Conservation (phyloP, 352 stramenopile genomes). For the Plasmopara halstedii region DNA sequence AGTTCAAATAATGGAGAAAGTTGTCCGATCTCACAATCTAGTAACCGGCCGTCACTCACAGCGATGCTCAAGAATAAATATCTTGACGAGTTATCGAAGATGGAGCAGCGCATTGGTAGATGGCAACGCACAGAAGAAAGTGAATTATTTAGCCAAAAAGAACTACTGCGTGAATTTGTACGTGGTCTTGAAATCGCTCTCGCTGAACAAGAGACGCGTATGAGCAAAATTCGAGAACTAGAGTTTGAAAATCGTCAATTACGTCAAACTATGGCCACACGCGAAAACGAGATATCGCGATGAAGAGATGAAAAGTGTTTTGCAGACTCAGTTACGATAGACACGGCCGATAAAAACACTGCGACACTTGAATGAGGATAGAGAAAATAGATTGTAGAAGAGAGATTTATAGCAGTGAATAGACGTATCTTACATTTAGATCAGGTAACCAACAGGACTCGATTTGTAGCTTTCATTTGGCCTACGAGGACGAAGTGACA, state of each 20-base stretch:
- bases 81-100: constrained; percentile 32
- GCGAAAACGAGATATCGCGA: constrained; percentile 13
- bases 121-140: constrained; percentile 28
- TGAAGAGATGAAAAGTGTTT: background rate
- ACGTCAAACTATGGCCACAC: constrained; percentile 31
- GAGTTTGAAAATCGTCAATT: constrained; percentile 58
- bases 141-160: constrained; percentile 32
- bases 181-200: constrained; percentile 63
- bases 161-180: constrained; percentile 64
- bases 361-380: no score
- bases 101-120: constrained; percentile 30
- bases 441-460: no score
- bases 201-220: constrained; percentile 60
- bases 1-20: background rate
- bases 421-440: no score
- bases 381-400: no score
- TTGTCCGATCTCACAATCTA: constrained; percentile 4
- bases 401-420: no score
- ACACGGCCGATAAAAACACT: no score
- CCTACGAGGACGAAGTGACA: no score
- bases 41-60: constrained; percentile 35
- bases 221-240: constrained; percentile 65
- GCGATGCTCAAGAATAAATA: constrained; percentile 63
- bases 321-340: no score
- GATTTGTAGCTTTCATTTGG: no score